phyloP scores from a whole-genome alignment of 176 grass and related monocot genomes.

The Oryza glumipatula region DNA sequence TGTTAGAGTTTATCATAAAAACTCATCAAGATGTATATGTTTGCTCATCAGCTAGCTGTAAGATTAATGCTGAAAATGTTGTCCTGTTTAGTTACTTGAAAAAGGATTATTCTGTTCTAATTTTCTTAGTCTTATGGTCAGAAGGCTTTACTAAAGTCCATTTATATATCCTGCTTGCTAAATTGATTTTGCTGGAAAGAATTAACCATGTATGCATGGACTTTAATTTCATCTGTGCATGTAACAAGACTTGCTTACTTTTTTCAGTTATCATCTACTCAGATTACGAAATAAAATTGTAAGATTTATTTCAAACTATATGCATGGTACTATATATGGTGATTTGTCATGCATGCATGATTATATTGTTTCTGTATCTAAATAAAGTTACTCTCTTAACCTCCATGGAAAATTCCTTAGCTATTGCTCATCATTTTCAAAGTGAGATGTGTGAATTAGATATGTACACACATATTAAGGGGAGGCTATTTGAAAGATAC shows the following conservation, averaged over 20 bases:
- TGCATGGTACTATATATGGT: background rate
- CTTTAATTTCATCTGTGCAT: background rate
- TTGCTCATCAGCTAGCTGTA: background rate
- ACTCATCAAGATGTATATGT: background rate
- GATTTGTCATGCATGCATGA: background rate
- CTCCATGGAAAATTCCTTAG: background rate
- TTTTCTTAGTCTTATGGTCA: background rate
- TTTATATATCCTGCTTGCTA: background rate
- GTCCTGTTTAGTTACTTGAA: background rate
- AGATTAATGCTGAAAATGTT: background rate
- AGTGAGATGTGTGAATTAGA: background rate
- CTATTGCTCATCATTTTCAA: background rate
- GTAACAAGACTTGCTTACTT: constrained; percentile 10
- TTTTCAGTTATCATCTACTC: background rate
- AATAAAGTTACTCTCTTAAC: background rate
- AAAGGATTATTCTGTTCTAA: background rate
- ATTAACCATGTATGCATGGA: background rate
- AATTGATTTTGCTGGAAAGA: background rate
- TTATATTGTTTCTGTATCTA: too few relatives aligned
- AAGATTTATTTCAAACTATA: background rate
- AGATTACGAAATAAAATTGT: background rate
- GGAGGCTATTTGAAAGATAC: background rate
- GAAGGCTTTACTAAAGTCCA: background rate
- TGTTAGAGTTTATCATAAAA: background rate
- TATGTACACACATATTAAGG: background rate